A percentile compares a stretch with the other conserved stretches of the same genome.
These are phyloP conservation scores for Linnemannia hyalina DNA, from an alignment of 192 early-diverging fungal species.

Conservation along the genomic window DNA sequence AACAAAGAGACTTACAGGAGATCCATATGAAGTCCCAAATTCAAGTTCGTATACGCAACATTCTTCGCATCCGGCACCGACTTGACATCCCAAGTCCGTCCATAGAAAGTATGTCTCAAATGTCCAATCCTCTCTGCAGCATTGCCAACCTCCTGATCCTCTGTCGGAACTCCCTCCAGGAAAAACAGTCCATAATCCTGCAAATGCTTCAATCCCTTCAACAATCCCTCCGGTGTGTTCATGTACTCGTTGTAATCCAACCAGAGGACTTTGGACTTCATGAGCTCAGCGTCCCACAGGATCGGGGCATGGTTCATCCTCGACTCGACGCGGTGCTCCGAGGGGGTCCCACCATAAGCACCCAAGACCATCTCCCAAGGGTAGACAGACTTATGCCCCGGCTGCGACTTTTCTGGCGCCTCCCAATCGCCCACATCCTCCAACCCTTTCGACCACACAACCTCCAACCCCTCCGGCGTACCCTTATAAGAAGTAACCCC, in stretches of 20 bases:
- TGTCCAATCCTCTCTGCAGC: constrained; percentile 77
- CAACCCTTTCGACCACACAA: constrained; percentile 64
- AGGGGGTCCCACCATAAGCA: constrained; percentile 33
- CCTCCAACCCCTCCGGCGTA: constrained; percentile 43
- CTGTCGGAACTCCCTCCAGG: constrained; percentile 71
- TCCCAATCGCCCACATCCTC: constrained; percentile 52
- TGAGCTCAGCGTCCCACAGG: constrained; percentile 58
- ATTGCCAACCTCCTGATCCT: constrained; percentile 67
- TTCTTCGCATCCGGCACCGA: constrained; percentile 80
- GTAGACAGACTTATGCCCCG: constrained; percentile 37
- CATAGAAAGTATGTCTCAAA: constrained; percentile 83
- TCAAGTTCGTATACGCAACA: constrained; percentile 86
- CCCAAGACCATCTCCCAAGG: constrained; percentile 52
- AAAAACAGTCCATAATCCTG: constrained; percentile 78
- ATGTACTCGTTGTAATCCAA: constrained; percentile 71
- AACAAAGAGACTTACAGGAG: constrained; percentile 71
- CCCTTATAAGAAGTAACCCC: constrained; percentile 27
- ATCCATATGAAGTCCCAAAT: constrained; percentile 91
- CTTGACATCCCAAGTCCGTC: constrained; percentile 83
- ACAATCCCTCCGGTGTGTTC: constrained; percentile 65
- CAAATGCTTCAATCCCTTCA: constrained; percentile 67
- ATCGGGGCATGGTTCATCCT: constrained; percentile 49
- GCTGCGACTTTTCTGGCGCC: constrained; percentile 34
- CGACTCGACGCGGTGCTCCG: constrained; percentile 20
- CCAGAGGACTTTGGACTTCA: constrained; percentile 61